phyloP scores from a whole-genome alignment of 768 basidiomycete genomes.

The Panus rudis region DNA sequence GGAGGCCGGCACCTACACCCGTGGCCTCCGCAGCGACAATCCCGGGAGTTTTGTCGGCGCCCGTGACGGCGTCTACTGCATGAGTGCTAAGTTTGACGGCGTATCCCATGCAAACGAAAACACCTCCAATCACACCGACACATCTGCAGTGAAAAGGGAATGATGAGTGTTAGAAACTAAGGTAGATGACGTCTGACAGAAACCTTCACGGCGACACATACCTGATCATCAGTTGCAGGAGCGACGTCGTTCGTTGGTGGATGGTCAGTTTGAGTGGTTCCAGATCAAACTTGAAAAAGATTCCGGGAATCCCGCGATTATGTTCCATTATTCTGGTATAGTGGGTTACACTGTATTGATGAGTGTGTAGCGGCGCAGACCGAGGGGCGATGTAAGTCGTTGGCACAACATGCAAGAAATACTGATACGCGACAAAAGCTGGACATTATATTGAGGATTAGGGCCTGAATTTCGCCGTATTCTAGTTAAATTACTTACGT shows the following conservation, averaged over 20 bases:
- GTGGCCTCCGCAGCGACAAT: constrained; percentile 62
- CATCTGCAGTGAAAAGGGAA: constrained; percentile 41
- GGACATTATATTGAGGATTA: constrained; percentile 6
- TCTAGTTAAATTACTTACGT: constrained; percentile 37
- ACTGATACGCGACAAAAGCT: constrained; percentile 91
- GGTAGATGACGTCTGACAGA: no score
- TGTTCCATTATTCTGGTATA: constrained; percentile 73
- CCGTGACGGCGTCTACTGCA: constrained; percentile 59
- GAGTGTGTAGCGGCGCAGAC: constrained; percentile 53
- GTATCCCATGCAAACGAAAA: constrained; percentile 81
- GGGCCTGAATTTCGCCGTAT: neutral
- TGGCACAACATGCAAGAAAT: constrained; percentile 92
- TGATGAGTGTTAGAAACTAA: neutral
- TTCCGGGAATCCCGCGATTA: constrained; percentile 79
- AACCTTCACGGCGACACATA: constrained; percentile 13
- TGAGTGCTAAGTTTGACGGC: constrained; percentile 51
- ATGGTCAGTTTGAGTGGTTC: constrained; percentile 85
- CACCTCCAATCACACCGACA: constrained; percentile 90
- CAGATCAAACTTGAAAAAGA: constrained; percentile 97
- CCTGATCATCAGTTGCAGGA: constrained; percentile 78
- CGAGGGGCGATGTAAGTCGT: constrained; percentile 86
- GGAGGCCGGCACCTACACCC: constrained; percentile 44
- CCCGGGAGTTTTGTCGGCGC: constrained; percentile 41
- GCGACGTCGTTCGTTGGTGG: constrained; percentile 78
- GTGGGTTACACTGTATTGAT: constrained; percentile 94